Evolutionary conservation across 305 asterid genomes (phyloP).

Genomic region (Lippia alba): DNA sequence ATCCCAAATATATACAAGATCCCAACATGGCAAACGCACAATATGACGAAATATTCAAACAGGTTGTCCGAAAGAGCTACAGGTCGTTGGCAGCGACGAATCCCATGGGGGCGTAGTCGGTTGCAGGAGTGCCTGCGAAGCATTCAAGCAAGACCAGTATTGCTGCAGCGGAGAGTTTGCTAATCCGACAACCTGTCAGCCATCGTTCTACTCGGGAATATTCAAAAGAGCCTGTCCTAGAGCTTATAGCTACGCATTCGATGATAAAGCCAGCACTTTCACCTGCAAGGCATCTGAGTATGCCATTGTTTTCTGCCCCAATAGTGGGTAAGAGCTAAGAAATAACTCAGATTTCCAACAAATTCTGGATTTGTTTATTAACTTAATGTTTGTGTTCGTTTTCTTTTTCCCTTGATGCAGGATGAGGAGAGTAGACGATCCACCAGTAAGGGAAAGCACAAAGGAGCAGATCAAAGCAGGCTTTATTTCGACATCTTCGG

Average conservation of each 20-base stretch:
- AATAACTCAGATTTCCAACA: no score
- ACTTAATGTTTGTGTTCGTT: background rate
- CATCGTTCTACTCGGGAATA: conserved; percentile 59
- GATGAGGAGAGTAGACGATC: conserved; percentile 36
- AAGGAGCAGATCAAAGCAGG: conserved; percentile 21
- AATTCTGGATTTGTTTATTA: background rate
- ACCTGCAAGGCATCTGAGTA: conserved; percentile 69
- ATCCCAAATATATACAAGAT: no score
- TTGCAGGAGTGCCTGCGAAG: conserved; percentile 71
- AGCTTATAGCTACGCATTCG: conserved; percentile 68
- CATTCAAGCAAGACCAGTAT: conserved; percentile 59
- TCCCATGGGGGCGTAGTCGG: conserved; percentile 53
- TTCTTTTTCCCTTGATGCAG: conserved; percentile 3
- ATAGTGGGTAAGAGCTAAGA: conserved; percentile 44
- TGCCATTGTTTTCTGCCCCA: conserved; percentile 55
- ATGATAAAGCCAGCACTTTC: conserved; percentile 67
- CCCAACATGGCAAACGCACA: no score
- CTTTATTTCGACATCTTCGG: conserved; percentile 37
- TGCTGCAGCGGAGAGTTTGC: conserved; percentile 73
- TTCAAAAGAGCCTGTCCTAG: conserved; percentile 75
- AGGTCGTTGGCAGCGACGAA: conserved; percentile 50
- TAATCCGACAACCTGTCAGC: conserved; percentile 63
- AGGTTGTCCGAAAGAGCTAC: conserved; percentile 74
- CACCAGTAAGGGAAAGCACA: conserved; percentile 35
- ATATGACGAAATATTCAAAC: conserved; percentile 16